Evolutionary conservation across 331 rosid species (phyloP).

Genomic region (Acacia concinna): DNA sequence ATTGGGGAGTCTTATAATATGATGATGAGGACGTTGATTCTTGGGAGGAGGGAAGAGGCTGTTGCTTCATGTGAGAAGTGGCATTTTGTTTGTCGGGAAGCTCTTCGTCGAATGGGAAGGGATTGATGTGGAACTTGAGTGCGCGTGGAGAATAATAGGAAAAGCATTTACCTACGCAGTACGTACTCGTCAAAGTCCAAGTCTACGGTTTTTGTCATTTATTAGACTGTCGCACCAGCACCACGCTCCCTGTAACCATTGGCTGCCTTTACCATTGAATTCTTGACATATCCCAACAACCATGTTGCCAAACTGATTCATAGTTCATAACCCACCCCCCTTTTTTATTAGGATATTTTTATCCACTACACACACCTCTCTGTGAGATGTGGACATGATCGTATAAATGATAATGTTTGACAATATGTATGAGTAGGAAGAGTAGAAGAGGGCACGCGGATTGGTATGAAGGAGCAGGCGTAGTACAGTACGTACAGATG

Average conservation of each 20-base stretch:
- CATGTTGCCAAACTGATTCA: no score
- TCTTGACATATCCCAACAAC: background rate
- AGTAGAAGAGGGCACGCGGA: background rate
- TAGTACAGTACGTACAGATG: background rate
- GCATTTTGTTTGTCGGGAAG: background rate
- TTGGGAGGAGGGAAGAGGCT: background rate
- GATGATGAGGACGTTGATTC: slow-evolving; percentile 23
- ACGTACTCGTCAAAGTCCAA: background rate
- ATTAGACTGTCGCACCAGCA: background rate
- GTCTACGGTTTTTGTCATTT: background rate
- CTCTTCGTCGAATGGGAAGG: background rate
- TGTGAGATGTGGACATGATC: background rate
- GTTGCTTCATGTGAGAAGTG: background rate
- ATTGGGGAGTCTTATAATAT: slow-evolving; percentile 8
- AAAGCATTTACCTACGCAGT: background rate
- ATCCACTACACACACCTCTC: background rate
- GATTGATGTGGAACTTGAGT: background rate
- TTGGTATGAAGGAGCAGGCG: no score
- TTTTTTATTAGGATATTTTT: no score
- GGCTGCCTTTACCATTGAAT: background rate
- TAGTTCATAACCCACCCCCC: no score
- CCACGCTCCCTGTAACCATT: background rate
- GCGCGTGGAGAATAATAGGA: background rate
- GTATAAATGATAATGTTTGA: background rate
- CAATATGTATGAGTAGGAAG: background rate